Evolutionary conservation across 768 basidiomycete species (phyloP).

Genomic region (Mycena capillaripes): DNA sequence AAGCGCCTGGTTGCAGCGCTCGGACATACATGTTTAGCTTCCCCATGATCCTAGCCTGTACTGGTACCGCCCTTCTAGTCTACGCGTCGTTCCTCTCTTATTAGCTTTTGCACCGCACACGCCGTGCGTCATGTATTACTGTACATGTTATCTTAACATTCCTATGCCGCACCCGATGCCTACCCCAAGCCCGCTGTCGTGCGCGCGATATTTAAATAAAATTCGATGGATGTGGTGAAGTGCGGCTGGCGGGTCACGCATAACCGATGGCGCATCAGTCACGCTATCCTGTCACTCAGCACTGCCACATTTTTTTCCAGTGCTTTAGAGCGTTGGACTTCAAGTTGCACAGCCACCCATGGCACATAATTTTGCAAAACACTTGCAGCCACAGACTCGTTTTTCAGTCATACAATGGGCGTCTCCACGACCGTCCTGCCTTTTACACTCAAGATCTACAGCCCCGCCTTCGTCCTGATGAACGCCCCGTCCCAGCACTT

Average conservation of each 20-base stretch:
- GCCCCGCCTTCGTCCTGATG: constrained; percentile 53
- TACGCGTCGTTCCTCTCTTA: background rate
- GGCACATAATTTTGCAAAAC: too few species aligned
- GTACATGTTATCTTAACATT: background rate
- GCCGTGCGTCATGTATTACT: background rate
- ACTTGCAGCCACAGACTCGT: too few species aligned
- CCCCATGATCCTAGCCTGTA: too few species aligned
- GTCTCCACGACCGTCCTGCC: background rate
- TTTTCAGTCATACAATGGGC: too few species aligned
- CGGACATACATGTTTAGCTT: background rate
- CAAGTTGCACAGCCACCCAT: too few species aligned
- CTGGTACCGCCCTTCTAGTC: background rate
- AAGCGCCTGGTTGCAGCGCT: constrained; percentile 43
- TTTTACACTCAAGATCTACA: too few species aligned
- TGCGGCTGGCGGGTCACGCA: background rate
- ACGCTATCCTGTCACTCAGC: background rate
- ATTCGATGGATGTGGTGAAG: too few species aligned
- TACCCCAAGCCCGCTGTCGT: background rate
- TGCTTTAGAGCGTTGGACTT: too few species aligned
- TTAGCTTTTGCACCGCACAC: constrained; percentile 2
- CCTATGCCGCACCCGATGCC: too few species aligned
- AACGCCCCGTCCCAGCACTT: constrained; percentile 64
- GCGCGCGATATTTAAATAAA: too few species aligned
- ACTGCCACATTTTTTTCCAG: too few species aligned
- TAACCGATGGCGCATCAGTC: background rate